A percentile compares a stretch with the other conserved stretches of the same genome.
phyloP scores from a whole-genome alignment of 2,329 filamentous ascomycete genomes.

The Neopestalotiopsis clavispora region DNA sequence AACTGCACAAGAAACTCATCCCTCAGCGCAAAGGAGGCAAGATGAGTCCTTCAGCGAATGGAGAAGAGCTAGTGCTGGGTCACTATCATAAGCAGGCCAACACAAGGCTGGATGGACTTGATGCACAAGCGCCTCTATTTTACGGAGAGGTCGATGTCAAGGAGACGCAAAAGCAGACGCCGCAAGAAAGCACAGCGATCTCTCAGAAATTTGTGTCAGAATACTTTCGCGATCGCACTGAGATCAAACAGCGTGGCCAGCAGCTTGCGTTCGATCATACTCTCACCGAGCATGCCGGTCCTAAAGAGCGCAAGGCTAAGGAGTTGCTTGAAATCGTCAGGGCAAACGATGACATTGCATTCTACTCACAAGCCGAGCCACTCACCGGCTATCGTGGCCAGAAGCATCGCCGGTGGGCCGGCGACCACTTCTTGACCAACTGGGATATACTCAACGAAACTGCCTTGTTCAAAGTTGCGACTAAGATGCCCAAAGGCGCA shows the following conservation, averaged over 20 bases:
- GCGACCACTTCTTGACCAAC: constrained; percentile 65
- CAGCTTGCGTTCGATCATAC: constrained; percentile 12
- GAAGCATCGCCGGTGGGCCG: constrained; percentile 48
- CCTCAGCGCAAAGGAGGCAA: constrained; percentile 21
- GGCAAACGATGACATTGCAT: constrained; percentile 24
- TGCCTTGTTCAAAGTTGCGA: constrained; percentile 59
- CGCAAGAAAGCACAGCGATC: not conserved
- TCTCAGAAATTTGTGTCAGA: not conserved
- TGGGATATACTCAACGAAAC: constrained; percentile 59
- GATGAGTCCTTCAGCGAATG: constrained; percentile 19
- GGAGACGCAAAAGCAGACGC: not conserved
- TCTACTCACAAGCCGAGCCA: constrained; percentile 19
- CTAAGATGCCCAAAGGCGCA: constrained; percentile 70
- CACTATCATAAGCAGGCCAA: not conserved
- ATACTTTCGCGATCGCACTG: constrained; percentile 16
- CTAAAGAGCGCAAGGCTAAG: constrained; percentile 21
- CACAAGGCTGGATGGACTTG: constrained; percentile 25
- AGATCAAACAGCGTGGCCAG: constrained; percentile 12
- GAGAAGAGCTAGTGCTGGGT: not conserved
- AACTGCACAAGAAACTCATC: constrained; percentile 17
- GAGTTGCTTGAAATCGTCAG: constrained; percentile 12
- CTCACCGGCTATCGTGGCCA: constrained; percentile 39
- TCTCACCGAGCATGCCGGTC: constrained; percentile 17
- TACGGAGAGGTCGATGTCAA: not conserved
- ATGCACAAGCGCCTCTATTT: constrained; percentile 8